Evolutionary conservation across 2,329 filamentous ascomycete species (phyloP), one percentile per base, ranked within the genome.

Genomic region (Metarhizium robertsii): DNA sequence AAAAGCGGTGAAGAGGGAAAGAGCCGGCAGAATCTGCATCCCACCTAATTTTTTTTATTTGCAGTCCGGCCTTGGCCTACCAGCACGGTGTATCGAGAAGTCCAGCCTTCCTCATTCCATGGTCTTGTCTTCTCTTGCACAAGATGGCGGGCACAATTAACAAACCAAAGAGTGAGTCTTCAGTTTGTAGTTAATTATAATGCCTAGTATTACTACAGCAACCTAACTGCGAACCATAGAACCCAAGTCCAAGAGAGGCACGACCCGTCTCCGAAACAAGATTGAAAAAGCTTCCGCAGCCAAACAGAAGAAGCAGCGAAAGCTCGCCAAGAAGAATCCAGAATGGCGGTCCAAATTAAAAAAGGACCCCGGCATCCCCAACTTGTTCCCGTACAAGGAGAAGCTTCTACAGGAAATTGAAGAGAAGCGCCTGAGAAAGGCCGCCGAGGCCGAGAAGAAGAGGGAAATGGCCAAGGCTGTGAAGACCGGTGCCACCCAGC

Each of bases 341-440:
- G 85, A 96, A 89, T 97, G 94, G 91, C 85, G 88, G 64, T 92
- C 90, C 57, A 89, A 91, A 71, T 71, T 96, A 63, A 97, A 96
- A 83, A 99, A 97, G 77, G 94, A 99, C 66, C 94, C 92, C 29
- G 94, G 94, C 51, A 96, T 99, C 59, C 94, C 94, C 45, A 99
- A 97, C 68, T 75, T 96, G 40, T 99, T 96, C 75, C 94, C 94
- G 1, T 96, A 94, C 79, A 99, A 99, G 77, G 92, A 96, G 71
- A 92, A 88, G 78, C 82, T 99, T 32, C 81, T 99, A 38, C 85
- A 92, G 57, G 91, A 99, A 73, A 95, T 99, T 64, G 94, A 99
- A 74, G 90, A 96, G 74, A 87, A 84, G 65, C 87, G 87, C 67
- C 76, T 86, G 62, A 77, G 82, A 70, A 96, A 92, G 76, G 84